Evolutionary conservation across 2,329 filamentous ascomycete species (phyloP), one percentile per base, ranked within the genome.

Genomic region (Podosphaera xanthii): DNA sequence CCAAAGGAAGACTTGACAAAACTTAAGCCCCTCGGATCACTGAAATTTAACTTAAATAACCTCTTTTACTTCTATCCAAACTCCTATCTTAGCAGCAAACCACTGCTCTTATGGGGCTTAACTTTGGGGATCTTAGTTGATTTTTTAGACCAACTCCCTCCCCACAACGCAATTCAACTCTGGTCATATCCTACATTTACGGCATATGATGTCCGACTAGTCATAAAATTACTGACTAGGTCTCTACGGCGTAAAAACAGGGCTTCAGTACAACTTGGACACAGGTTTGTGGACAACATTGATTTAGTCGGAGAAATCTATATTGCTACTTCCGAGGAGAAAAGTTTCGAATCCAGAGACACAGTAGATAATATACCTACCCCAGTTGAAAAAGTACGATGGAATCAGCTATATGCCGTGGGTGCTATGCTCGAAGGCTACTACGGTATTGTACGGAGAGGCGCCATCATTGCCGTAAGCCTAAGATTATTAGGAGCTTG

Each of bases 161-260:
- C 81, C 1, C 72, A 78, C 42, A 72, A 76, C 62, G 79, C 80
- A 1, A 74, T 84, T 3, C 71, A 77, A 40, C 68, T 84, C 34
- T 86, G 82, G 81, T 77, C 76, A 36, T 84, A 84, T 65, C 83
- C 83, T 0, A 85, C 80, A 0, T 85, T 86, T 66, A 83, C 81
- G 0, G 74, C 77, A 1, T 74, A 74, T 60, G 83, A 86, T 64
- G 73, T 85, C 2, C 72, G 77, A 4, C 71, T 80, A 38, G 71
- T 80, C 9, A 75, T 85, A 59, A 81, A 76, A 72, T 66, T 81
- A 8, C 69, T 84, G 65, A 83, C 81, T 0, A 77, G 77, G 62
- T 70, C 71, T 5, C 77, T 84, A 65, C 77, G 78, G 60, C 72
- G 74, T 61, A 71, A 72, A 59, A 81, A 81, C 59, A 55, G 66